These are phyloP conservation scores for Penicillium fuscoglaucum DNA, from an alignment of 2,329 filamentous ascomycete genomes.

Conservation along the genomic window DNA sequence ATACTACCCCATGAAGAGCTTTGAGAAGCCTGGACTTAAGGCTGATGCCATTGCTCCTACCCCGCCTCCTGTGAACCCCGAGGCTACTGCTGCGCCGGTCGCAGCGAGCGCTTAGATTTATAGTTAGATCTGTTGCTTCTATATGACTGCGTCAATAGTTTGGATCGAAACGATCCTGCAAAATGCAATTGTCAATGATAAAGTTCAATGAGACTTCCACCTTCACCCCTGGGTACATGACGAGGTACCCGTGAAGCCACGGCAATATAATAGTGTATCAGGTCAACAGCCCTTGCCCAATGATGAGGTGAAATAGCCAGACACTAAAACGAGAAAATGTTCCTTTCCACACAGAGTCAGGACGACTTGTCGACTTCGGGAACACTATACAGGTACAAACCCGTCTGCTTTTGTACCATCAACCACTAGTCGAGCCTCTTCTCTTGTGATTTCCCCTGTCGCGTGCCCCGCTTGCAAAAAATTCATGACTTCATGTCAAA, in stretches of 20 bases:
- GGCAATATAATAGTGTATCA: background rate
- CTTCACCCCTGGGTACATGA: background rate
- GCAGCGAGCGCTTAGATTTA: conserved; percentile 28
- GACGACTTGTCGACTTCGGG: too few species aligned
- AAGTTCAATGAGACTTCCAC: background rate
- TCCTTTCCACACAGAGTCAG: background rate
- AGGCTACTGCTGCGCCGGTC: conserved; percentile 32
- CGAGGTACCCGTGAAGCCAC: background rate
- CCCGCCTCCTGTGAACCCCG: conserved; percentile 15
- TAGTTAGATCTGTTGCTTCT: background rate
- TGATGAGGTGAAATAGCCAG: background rate
- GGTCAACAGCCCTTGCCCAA: background rate
- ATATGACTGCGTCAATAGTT: background rate
- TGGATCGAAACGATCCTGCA: background rate
- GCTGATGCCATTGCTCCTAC: conserved; percentile 9
- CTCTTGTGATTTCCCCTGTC: too few species aligned
- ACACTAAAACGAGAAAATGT: background rate
- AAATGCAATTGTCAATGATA: background rate
- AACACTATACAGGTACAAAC: too few species aligned
- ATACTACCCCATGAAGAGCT: conserved; percentile 69
- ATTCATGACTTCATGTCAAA: background rate
- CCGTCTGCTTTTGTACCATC: too few species aligned
- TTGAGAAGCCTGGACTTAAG: conserved; percentile 43
- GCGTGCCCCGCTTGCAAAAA: background rate
- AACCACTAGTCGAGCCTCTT: too few species aligned